Evolutionary conservation across 75 land plant species (phyloP).

Genomic region (Azolla pinnata): DNA sequence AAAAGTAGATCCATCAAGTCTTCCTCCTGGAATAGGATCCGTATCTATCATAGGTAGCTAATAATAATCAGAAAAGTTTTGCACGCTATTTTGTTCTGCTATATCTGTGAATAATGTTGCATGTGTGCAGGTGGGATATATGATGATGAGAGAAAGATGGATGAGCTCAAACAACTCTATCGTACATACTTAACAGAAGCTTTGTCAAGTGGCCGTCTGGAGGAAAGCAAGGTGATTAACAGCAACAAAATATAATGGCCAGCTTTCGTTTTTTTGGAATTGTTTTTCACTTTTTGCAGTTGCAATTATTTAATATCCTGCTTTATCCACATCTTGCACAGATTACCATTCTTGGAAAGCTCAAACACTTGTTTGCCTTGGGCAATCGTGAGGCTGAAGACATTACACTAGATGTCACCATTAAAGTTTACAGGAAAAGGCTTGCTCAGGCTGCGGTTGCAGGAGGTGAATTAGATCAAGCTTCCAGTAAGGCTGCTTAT

Average conservation of each 20-base stretch:
- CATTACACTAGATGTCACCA: slow-evolving; percentile 60
- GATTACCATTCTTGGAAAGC: slow-evolving; percentile 57
- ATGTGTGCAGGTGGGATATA: slow-evolving; percentile 64
- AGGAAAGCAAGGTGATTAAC: slow-evolving; percentile 61
- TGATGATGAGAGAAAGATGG: slow-evolving; percentile 73
- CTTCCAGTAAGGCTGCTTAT: slow-evolving; percentile 85
- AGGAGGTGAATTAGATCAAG: slow-evolving; percentile 64
- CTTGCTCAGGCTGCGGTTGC: slow-evolving; percentile 56
- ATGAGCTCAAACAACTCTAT: slow-evolving; percentile 74
- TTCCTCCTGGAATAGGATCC: slow-evolving; percentile 69
- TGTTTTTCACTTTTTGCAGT: no score
- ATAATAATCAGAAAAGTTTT: slow-evolving; percentile 1
- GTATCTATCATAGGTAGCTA: slow-evolving; percentile 61
- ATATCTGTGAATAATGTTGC: not conserved
- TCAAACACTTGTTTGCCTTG: slow-evolving; percentile 78
- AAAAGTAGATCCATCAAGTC: slow-evolving; percentile 34
- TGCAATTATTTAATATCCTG: no score
- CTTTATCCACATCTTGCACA: no score
- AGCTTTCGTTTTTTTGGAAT: no score
- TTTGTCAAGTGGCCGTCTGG: slow-evolving; percentile 55
- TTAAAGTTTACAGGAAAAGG: slow-evolving; percentile 65
- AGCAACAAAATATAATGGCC: no score
- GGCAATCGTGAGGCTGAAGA: slow-evolving; percentile 78
- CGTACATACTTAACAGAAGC: slow-evolving; percentile 61
- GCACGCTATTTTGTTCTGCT: not conserved